Conservation (phyloP, 1,284 basidiomycete genomes). For the Tetrapyrgos nigripes region DNA sequence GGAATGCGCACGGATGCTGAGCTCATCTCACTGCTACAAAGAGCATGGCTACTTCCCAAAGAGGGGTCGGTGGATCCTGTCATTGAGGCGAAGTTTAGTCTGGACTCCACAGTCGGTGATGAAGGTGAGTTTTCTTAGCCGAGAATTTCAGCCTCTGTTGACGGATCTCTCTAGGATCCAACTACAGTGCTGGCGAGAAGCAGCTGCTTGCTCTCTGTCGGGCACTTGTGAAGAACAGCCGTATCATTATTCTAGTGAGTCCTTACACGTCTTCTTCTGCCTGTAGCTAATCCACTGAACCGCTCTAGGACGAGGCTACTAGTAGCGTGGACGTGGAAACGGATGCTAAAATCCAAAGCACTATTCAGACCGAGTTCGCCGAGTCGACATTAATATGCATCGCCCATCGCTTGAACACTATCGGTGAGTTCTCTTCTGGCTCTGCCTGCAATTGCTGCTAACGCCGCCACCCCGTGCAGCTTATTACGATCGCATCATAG, state of each 20-base stretch:
- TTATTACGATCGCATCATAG: constrained; percentile 78
- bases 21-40: constrained; percentile 50
- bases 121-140: constrained; percentile 50
- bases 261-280: neutral
- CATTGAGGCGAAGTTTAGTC: constrained; percentile 66
- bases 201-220: constrained; percentile 79
- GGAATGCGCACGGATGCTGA: constrained; percentile 55
- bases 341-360: constrained; percentile 77
- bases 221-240: constrained; percentile 74
- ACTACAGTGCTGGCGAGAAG: constrained; percentile 81
- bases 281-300: neutral
- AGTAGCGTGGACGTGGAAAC: constrained; percentile 86
- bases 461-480: constrained; percentile 42
- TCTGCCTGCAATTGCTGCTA: neutral
- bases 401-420: constrained; percentile 80
- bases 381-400: constrained; percentile 55
- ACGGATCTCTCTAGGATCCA: constrained; percentile 50
- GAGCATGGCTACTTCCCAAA: constrained; percentile 65
- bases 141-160: neutral
- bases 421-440: constrained; percentile 49
- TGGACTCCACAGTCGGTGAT: constrained; percentile 71
- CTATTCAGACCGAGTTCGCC: constrained; percentile 76
- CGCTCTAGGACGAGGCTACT: constrained; percentile 72
- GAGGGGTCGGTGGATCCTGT: constrained; percentile 48
- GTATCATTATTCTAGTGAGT: constrained; percentile 72